Percentiles rank a stretch among this genome's conserved stretches.
Conservation (phyloP, 2,329 filamentous ascomycete genomes). For the Clarireedia monteithiana region DNA sequence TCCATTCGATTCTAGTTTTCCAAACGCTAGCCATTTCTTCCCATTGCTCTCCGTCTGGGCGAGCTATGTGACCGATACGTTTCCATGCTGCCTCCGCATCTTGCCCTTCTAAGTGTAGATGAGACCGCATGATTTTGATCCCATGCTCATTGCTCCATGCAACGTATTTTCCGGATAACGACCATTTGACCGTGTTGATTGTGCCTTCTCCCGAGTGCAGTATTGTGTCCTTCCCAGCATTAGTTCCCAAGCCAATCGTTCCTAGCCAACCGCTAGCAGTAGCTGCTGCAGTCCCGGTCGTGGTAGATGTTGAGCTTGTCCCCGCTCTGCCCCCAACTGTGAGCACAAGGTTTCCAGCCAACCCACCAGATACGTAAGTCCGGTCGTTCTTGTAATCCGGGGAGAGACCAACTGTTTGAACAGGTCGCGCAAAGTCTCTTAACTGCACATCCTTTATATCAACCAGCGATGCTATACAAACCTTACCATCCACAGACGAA, state of each 20-base stretch:
- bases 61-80: conserved; percentile 83
- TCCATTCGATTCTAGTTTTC: conserved; percentile 89
- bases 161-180: conserved; percentile 82
- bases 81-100: conserved; percentile 88
- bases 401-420: conserved; percentile 88
- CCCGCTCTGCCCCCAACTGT: conserved; percentile 76
- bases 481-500: conserved; percentile 90
- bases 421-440: conserved; percentile 86
- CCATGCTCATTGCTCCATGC: conserved; percentile 96
- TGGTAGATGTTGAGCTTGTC: conserved; percentile 76
- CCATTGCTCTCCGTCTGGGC: conserved; percentile 80
- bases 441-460: conserved; percentile 86
- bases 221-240: conserved; percentile 75
- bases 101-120: conserved; percentile 67
- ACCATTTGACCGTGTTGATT: conserved; percentile 93
- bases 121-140: conserved; percentile 94
- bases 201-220: conserved; percentile 87
- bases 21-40: conserved; percentile 95
- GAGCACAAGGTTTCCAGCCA: conserved; percentile 79
- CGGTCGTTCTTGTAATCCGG: conserved; percentile 88
- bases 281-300: conserved; percentile 72
- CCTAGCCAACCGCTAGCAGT: conserved; percentile 87
- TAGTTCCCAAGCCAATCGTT: conserved; percentile 71
- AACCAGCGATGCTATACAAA: conserved; percentile 81
- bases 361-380: conserved; percentile 83